Conservation (phyloP, 805 yeast genomes). For the Scheffersomyces coipomensis region DNA sequence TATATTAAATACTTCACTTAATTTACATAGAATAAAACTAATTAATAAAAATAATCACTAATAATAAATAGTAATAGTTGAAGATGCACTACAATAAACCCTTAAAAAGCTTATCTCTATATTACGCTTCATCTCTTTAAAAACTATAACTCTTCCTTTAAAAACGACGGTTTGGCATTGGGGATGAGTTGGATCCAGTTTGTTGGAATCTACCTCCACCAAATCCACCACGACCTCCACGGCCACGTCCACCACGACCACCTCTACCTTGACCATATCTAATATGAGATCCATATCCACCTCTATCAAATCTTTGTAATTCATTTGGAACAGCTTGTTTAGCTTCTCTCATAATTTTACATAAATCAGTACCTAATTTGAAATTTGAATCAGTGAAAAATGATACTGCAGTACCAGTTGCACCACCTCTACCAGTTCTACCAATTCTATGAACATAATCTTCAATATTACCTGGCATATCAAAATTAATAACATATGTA, state of each 20-base stretch:
- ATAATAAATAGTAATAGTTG: no score
- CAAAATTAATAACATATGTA: constrained; percentile 88
- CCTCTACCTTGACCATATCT: constrained; percentile 53
- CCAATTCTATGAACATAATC: constrained; percentile 99
- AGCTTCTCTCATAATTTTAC: constrained; percentile 92
- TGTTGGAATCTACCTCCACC: constrained; percentile 47
- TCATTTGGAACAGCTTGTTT: constrained; percentile 85
- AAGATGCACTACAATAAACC: no score
- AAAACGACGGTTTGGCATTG: constrained; percentile 42
- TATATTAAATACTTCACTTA: no score
- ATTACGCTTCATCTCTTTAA: no score
- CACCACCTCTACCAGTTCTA: constrained; percentile 99
- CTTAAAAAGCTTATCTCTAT: no score
- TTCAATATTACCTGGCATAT: constrained; percentile 97
- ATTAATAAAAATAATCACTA: no score
- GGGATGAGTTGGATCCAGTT: constrained; percentile 49
- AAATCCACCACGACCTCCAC: constrained; percentile 49
- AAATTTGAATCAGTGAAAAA: constrained; percentile 87
- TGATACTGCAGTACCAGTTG: constrained; percentile 91
- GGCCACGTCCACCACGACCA: constrained; percentile 51
- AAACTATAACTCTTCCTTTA: no score
- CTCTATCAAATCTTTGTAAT: constrained; percentile 62
- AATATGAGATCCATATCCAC: constrained; percentile 64
- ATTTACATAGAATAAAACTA: no score
- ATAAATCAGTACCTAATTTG: constrained; percentile 84